Evolutionary conservation across 1,284 basidiomycete species (phyloP), one percentile per base, ranked within the genome.

Genomic region (Boletellus deceptivus): DNA sequence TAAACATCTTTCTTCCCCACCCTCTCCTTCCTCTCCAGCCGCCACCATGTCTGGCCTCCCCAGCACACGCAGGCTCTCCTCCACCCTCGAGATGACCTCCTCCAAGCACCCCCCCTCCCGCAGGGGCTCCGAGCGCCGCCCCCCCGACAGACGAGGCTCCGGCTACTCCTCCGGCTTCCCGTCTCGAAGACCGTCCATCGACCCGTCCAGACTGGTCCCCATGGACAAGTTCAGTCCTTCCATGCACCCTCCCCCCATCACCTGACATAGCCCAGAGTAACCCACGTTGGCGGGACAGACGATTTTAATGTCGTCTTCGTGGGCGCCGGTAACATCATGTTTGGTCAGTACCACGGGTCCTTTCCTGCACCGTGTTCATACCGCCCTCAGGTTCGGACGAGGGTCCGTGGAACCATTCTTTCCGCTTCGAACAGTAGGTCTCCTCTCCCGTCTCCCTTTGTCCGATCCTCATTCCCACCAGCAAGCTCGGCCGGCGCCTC

Each of bases 301-400:
- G 77, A 86, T 63, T 94, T 94, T 76, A 95, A 95, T 68, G 84
- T 97, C 53, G 83, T 94, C 65, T 93, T 93, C 71, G 78, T 96
- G 60, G 93, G 93, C 48, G 93, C 93, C 29, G 93, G 93, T 46
- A 94, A 94, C 72, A 93, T 94, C 74, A 93, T 94, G 91, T 94
- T 93, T 65, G 92, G 91, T 86, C 49, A 46, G 78, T 61, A 35
- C 9, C 33, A 29, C 46, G 45, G 39, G 57, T 34, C 34, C 45
- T 39, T 44, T 35, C 24, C 43, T 33, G 31, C 37, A 25, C 43
- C 45, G 33, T 34, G 11, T 55, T 59, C 53, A 59, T 52, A 43
- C 27, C 20, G 25, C 41, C 39, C 40, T 20, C 66, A 91, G 88
- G 88, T 52, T 92, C 88, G 38, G 82, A 85, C 49, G 89, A 92